Base-by-base conservation (phyloP, 352 stramenopile species). In the Peronospora farinosa region DNA sequence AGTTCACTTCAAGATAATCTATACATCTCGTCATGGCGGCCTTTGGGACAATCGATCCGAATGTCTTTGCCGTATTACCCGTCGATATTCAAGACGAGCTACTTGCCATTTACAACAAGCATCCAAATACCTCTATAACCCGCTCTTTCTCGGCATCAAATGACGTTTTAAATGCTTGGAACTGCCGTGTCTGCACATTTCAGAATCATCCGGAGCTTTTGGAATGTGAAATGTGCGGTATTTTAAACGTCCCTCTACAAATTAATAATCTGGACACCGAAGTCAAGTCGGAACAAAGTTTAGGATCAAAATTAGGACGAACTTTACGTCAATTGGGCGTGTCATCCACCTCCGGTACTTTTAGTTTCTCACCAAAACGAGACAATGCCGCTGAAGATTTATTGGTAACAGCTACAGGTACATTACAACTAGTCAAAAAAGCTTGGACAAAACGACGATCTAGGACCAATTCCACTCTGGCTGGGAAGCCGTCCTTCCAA, bases 141-240 rank as follows among this genome's bases (percentile, higher is more conserved):
- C 15, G 12, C 17, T 27, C 40, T 9, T 32, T 48, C 9, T 43
- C 13, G 13, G 8, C 37, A 21, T 17, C 61, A 37, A 16, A 47
- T 19, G 33, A 52, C 8, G 13, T 21, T 12, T 11, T 31, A 5
- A 32, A 60, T 40, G 43, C 57, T 15, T 93, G 83, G 83, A 63
- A 45, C 11, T 93, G 83, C 40, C 66, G 66, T 39, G 78, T 86
- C 53, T 93, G 83, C 41, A 90, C 83, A 25, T 93, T 92, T 47
- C 61, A 67, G 3, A 93, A 93, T 57, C 83, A 93, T 30, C 67
- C 74, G 2, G 47, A 87, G 47, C 50, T 92, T 17, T 32, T 46
- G 0, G 69, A 80, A 46, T 89, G 76, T 44, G 78, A 92, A 56
- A 82, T 92, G 45, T 90, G 78, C 36, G 78, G 87, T 15, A 70